Evolutionary conservation across 2,329 filamentous ascomycete genomes (phyloP), one percentile per base, ranked within the genome.

Genomic region (Pestalotiopsis sp.): DNA sequence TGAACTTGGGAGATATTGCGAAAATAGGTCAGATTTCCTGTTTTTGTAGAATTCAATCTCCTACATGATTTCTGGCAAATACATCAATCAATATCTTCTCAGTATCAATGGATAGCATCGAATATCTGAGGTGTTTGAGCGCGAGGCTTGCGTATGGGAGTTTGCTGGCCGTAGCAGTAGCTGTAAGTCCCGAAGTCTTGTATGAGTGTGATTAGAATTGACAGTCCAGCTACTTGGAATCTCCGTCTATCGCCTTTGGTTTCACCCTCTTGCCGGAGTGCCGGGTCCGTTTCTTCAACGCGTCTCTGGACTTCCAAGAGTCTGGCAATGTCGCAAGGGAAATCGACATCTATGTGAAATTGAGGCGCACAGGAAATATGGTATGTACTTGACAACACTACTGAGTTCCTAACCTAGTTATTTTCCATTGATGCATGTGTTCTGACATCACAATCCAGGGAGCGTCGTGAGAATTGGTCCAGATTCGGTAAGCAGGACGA

Each of bases 231-330:
- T 31, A 45, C 31, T 67, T 20, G n/a, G 27, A 12, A 20, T 67
- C 12, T 38, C 17, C 40, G 12, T 58, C 14, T 67, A 67, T 17
- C 66, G 66, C 38, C 17, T 67, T n/a, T 67, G 66, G 23, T 52
- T 62, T 25, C 66, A 62, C 58, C 66, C 58, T 14, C 66, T 67
- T 14, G 66, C 66, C 23, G 12, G 40, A 11, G 40, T 67, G 11
- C 58, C 58, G 3, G 66, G 66, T 11, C 66, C 66, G 13, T 67
- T 67, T 41, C 40, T 67, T 12, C 66, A 67, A 25, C 66, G 66
- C 23, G 23, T 67, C 7, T 67, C 66, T 12, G 66, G 66, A 20
- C 58, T 67, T 9, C 58, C 66, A 11, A 59, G 66, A 23, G 36
- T 67, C 27, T 67, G 66, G 66, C 66, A 67, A 12, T 67, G 58